Evolutionary conservation across 2,329 filamentous ascomycete genomes (phyloP), one percentile per base, ranked within the genome.

Genomic region (Anthostomella pinea): DNA sequence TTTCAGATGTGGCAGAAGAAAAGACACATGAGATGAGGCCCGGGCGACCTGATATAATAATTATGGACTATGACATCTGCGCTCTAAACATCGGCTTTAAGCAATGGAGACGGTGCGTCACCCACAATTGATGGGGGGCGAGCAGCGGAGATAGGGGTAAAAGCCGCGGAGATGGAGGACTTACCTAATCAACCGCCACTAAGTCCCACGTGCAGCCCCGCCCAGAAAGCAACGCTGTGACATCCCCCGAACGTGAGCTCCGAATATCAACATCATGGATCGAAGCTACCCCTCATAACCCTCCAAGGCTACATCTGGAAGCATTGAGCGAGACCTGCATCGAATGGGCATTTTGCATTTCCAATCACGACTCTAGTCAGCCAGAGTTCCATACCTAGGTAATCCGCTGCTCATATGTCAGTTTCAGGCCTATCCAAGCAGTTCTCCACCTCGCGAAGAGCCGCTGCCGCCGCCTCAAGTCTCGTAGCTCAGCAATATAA

Each of bases 401-500:
- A 25, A 10, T n/a, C 23, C 11, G 23, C 23, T 25, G 23, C 38
- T 26, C 33, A 25, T 26, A 16, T 25, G 20, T n/a, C 16, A n/a
- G n/a, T n/a, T 25, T 15, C 18, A 7, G 11, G 43, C 26, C 35
- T 46, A 11, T 39, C 48, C n/a, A 44, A 33, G 23, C 43, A 46
- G 33, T 22, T 46, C 29, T 32, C 38, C 33, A 38, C 38, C 29
- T 35, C 32, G n/a, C 44, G 41, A 46, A 48, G 42, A 45, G 48
- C 22, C 13, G 28, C n/a, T 26, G 39, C 42, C 15, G 45, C 46
- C 28, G 40, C 46, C 34, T 47, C 46, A 22, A 29, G 34, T 18
- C 34, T 47, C n/a, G 32, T 39, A 44, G 20, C 38, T 36, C 18
- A 20, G 32, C 43, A 26, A 37, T 38, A 29, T 17, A 41, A 30